Conservation (phyloP, 495 filamentous ascomycete species). For the Xylaria scruposa region DNA sequence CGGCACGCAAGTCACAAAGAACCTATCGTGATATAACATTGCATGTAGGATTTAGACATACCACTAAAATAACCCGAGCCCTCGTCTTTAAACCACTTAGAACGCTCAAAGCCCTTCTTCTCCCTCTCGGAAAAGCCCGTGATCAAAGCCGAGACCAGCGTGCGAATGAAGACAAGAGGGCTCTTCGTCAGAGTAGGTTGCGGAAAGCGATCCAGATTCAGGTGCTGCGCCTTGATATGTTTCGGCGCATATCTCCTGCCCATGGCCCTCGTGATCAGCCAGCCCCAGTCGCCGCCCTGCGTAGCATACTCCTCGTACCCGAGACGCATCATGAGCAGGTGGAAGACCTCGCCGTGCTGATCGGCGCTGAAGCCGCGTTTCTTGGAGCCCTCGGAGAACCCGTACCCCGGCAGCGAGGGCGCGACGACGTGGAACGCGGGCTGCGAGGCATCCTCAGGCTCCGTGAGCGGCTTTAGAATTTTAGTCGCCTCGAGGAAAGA, state of each 20-base stretch:
- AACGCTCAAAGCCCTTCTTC: conserved; percentile 43
- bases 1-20: background rate
- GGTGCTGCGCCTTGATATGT: conserved; percentile 28
- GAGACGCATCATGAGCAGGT: conserved; percentile 67
- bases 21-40: background rate
- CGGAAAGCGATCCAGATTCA: conserved; percentile 18
- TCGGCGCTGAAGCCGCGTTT: conserved; percentile 58
- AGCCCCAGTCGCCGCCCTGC: conserved; percentile 72
- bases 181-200: conserved; percentile 17
- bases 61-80: conserved; percentile 55
- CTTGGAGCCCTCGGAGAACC: conserved; percentile 59
- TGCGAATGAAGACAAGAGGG: conserved; percentile 8
- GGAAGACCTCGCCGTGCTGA: conserved; percentile 62
- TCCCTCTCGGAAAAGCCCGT: conserved; percentile 27
- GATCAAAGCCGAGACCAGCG: conserved; percentile 13
- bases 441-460: conserved; percentile 36
- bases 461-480: conserved; percentile 58
- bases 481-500: conserved; percentile 68
- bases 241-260: conserved; percentile 46
- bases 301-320: conserved; percentile 67
- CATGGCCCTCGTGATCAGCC: conserved; percentile 61
- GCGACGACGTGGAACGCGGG: conserved; percentile 67
- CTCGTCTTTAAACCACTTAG: conserved; percentile 50
- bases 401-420: conserved; percentile 68
- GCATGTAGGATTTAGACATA: background rate